Evolutionary conservation across 805 yeast genomes (phyloP).

Genomic region (Starmerella potacharoeniae): DNA sequence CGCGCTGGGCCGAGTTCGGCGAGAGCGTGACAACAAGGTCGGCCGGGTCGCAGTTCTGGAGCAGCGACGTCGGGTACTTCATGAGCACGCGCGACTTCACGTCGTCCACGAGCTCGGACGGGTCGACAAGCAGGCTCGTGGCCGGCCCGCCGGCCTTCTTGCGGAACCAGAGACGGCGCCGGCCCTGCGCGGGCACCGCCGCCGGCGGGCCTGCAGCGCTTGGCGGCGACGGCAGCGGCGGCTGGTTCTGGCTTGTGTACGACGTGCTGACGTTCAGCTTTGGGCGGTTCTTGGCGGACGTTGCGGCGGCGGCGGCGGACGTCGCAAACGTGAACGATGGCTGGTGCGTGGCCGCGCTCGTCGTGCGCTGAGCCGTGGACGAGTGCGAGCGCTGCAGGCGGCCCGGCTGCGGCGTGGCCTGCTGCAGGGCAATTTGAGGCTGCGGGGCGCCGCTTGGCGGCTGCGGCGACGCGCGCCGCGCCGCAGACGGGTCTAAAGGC

Average conservation of each 20-base stretch:
- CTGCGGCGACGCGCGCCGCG: background rate
- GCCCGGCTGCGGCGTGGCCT: background rate
- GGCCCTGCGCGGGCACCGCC: background rate
- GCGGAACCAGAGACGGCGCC: conserved; percentile 18
- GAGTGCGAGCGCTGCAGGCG: background rate
- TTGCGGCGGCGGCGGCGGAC: conserved; percentile 1
- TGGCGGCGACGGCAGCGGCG: conserved; percentile 4
- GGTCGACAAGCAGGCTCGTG: conserved; percentile 54
- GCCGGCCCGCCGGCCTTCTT: conserved; percentile 35
- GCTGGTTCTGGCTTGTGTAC: background rate
- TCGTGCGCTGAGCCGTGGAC: background rate
- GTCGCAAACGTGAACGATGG: background rate
- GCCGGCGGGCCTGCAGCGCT: background rate
- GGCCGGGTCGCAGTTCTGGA: conserved; percentile 54
- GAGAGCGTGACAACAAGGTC: conserved; percentile 34
- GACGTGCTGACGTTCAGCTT: conserved; percentile 3
- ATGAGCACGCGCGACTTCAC: conserved; percentile 51
- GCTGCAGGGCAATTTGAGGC: background rate
- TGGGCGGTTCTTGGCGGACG: background rate
- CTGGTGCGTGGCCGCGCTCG: background rate
- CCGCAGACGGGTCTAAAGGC: too few relatives aligned
- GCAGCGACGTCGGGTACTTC: conserved; percentile 59
- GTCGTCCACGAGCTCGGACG: conserved; percentile 61
- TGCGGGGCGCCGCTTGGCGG: background rate
- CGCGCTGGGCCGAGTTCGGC: conserved; percentile 6